These are phyloP conservation scores for Canna indica DNA, from an alignment of 176 grass and related monocot genomes.

Conservation along the genomic window DNA sequence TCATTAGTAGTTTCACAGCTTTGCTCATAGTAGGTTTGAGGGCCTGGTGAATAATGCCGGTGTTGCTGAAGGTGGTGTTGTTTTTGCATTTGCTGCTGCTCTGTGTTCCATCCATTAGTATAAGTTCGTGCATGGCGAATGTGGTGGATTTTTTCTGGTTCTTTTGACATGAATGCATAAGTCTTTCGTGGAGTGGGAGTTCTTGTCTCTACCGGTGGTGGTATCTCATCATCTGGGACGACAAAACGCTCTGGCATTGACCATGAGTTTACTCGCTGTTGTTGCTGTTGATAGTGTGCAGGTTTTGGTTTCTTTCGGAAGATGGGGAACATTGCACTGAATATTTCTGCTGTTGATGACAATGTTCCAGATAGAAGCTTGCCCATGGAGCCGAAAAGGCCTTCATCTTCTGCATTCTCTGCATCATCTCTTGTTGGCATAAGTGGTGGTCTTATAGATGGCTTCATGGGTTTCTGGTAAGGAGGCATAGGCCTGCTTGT, in stretches of 20 bases:
- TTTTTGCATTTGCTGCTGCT: slow-evolving; percentile 44
- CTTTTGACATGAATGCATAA: slow-evolving; percentile 69
- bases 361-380: slow-evolving; percentile 66
- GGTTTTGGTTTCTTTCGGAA: slow-evolving; percentile 41
- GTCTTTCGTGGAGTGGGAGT: slow-evolving; percentile 61
- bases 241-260: slow-evolving; percentile 80
- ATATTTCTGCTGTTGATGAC: slow-evolving; percentile 49
- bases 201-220: slow-evolving; percentile 53
- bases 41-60: slow-evolving; percentile 69
- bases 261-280: slow-evolving; percentile 40
- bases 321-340: slow-evolving; percentile 26
- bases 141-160: slow-evolving; percentile 71
- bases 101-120: slow-evolving; percentile 38
- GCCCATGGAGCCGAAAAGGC: slow-evolving; percentile 57
- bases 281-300: slow-evolving; percentile 36
- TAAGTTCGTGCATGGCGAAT: slow-evolving; percentile 37
- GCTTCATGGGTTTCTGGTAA: slow-evolving; percentile 51
- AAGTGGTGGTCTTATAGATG: slow-evolving; percentile 48
- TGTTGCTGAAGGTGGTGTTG: slow-evolving; percentile 81
- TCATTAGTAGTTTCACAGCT: slow-evolving; percentile 91
- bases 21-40: slow-evolving; percentile 72
- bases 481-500: slow-evolving; percentile 50
- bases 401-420: slow-evolving; percentile 51
- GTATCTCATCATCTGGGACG: slow-evolving; percentile 63
- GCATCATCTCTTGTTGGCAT: slow-evolving; percentile 49